phyloP scores from a whole-genome alignment of 768 basidiomycete genomes.

The Stropharia rugosoannulata region DNA sequence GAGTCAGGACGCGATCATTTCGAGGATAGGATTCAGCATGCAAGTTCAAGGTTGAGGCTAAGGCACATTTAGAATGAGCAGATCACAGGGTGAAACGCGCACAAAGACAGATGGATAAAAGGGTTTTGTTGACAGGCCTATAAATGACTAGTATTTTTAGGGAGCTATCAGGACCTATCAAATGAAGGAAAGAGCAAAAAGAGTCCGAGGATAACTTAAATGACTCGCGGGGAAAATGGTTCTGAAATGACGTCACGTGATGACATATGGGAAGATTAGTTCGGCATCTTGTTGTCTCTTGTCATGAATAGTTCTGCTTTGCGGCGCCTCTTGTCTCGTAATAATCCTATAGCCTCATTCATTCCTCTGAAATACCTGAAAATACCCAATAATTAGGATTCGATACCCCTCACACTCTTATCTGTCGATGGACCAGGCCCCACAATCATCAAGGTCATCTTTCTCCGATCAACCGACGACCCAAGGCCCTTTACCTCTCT shows the following conservation, averaged over 20 bases:
- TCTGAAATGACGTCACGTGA: conserved; percentile 13
- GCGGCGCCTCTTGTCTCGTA: not conserved
- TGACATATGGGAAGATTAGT: not conserved
- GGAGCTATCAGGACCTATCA: too few species aligned
- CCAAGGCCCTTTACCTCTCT: conserved; percentile 64
- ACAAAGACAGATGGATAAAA: too few species aligned
- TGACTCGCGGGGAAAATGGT: not conserved
- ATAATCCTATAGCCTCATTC: not conserved
- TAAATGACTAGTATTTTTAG: too few species aligned
- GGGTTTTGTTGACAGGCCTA: too few species aligned
- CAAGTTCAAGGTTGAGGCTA: not conserved
- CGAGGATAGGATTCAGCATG: not conserved
- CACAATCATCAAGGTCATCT: conserved; percentile 38
- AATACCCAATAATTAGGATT: not conserved
- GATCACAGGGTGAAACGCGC: not conserved
- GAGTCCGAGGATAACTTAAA: not conserved
- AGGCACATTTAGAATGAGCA: not conserved
- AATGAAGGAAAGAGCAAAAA: too few species aligned
- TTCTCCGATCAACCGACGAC: conserved; percentile 31
- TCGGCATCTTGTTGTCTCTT: conserved; percentile 4
- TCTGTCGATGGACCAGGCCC: conserved; percentile 26
- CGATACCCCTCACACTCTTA: not conserved
- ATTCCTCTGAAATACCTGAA: not conserved
- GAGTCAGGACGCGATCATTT: not conserved
- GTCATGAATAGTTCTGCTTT: conserved; percentile 2